Conservation (phyloP, 805 yeast genomes). For the Ogataea methanolica region DNA sequence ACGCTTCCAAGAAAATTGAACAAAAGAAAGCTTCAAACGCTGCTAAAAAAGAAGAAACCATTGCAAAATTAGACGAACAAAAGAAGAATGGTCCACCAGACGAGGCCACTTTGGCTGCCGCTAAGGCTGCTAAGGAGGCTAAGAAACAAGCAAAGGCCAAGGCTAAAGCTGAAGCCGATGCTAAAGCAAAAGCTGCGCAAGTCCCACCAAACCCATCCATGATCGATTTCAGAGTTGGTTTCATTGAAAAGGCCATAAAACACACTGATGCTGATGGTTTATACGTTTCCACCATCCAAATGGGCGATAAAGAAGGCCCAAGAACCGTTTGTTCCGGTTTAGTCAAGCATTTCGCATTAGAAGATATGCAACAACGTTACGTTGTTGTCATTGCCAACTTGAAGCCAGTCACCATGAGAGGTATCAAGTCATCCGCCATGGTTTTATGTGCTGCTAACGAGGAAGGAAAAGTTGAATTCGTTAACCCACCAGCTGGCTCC, state of each 20-base stretch:
- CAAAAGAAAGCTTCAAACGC: conserved; percentile 5
- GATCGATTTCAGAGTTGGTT: conserved; percentile 93
- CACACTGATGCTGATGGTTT: conserved; percentile 98
- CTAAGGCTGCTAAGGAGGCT: conserved; percentile 35
- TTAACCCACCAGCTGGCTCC: conserved; percentile 89
- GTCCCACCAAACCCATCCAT: conserved; percentile 75
- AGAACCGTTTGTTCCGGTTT: conserved; percentile 98
- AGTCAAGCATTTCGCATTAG: conserved; percentile 82
- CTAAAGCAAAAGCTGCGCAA: conserved; percentile 50
- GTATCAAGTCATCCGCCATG: conserved; percentile 94
- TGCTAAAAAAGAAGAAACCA: conserved; percentile 8
- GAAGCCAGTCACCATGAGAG: conserved; percentile 98
- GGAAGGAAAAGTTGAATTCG: conserved; percentile 79
- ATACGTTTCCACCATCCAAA: conserved; percentile 92
- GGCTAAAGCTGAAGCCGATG: conserved; percentile 50
- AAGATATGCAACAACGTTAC: conserved; percentile 91
- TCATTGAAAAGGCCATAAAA: conserved; percentile 90
- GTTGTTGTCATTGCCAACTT: conserved; percentile 92
- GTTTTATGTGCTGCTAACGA: conserved; percentile 82
- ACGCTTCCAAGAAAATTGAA: conserved; percentile 14
- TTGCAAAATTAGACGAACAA: conserved; percentile 1
- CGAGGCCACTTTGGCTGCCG: conserved; percentile 29
- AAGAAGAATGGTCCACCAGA: conserved; percentile 23
- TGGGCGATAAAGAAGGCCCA: conserved; percentile 96
- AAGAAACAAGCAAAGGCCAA: conserved; percentile 45